These are phyloP conservation scores for Phycomyces blakesleeanus DNA, from an alignment of 192 early-diverging fungal genomes.

Conservation along the genomic window DNA sequence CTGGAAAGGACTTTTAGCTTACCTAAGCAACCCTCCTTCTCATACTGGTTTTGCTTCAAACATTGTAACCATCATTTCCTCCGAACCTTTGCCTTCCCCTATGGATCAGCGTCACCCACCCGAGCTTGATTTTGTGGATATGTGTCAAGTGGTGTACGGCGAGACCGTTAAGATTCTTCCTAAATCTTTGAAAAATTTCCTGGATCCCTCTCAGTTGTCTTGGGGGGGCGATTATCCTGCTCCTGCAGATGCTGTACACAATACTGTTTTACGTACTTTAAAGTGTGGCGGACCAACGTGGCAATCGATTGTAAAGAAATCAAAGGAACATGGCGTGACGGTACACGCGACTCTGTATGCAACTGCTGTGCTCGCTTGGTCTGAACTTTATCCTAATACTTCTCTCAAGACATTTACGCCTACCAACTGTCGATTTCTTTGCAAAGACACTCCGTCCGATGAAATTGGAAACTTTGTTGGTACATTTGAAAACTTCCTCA, in stretches of 20 bases:
- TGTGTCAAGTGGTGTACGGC: constrained; percentile 14
- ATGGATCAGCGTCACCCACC: constrained; percentile 12
- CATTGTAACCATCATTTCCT: neutral
- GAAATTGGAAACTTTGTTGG: constrained; percentile 32
- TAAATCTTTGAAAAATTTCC: neutral
- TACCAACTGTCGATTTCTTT: constrained; percentile 23
- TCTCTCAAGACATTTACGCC: constrained; percentile 9
- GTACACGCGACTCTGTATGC: constrained; percentile 6
- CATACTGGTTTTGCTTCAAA: too few relatives aligned
- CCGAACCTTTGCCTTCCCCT: neutral
- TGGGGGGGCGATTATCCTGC: constrained; percentile 24
- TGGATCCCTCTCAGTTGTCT: neutral
- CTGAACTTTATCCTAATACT: constrained; percentile 6
- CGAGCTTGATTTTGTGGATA: constrained; percentile 6
- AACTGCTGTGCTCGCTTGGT: constrained; percentile 5
- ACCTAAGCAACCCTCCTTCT: neutral
- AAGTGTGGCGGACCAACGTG: neutral
- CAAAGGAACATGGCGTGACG: constrained; percentile 10
- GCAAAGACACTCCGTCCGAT: constrained; percentile 8
- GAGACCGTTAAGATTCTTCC: constrained; percentile 4
- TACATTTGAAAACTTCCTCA: constrained; percentile 1
- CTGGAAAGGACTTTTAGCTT: constrained; percentile 16
- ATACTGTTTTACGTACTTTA: neutral
- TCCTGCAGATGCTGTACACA: constrained; percentile 4
- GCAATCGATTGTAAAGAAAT: neutral